Base-by-base conservation (phyloP, 331 rosid species). In the Stylosanthes scabra region DNA sequence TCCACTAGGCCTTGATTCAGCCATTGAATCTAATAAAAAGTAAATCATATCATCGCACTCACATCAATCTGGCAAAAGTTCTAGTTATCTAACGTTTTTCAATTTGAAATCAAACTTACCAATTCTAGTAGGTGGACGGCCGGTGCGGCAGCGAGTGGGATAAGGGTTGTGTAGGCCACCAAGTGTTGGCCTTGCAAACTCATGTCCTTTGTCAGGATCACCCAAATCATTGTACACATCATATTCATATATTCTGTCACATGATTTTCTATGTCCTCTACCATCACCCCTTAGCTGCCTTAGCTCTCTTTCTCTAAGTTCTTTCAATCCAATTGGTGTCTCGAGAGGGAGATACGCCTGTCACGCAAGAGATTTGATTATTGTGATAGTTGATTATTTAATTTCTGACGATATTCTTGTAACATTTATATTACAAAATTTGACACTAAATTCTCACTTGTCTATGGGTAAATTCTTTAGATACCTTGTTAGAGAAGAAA, bases 61-160 rank as follows among this genome's bases (percentile, higher is more conserved):
- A 15, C 3, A 3, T 51, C 15, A 46, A 11, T 46, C 4, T 10
- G 52, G 52, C 15, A 49, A 49, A 12, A 2, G 16, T 1, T 13
- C 37, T 31, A 3, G 37, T 3, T 31, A 31, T 31, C 1, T 31
- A 31, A 31, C 37, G 3, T 2, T 31, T 31, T 31, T 31, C 37
- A 31, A 31, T 31, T 3, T 31, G 37, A 31, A 41, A 41, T 41
- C 2, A 45, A 7, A 70, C 49, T 56, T 4, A 89, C 97, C 94
- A 0, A 83, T 85, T 3, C 46, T 87, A 2, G 82, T 16, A 8
- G 92, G 83, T 40, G 59, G 81, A 5, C 97, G 93, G 3, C 97
- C 96, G 0, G 96, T 93, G 31, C 96, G 96, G 63, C 94, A 93
- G 4, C 98, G 84, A 41, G 92, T 85, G 3, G 98, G 94, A 78